These are phyloP conservation scores for Fusarium sp. DNA, from an alignment of 2,329 filamentous ascomycete species.

Conservation along the genomic window DNA sequence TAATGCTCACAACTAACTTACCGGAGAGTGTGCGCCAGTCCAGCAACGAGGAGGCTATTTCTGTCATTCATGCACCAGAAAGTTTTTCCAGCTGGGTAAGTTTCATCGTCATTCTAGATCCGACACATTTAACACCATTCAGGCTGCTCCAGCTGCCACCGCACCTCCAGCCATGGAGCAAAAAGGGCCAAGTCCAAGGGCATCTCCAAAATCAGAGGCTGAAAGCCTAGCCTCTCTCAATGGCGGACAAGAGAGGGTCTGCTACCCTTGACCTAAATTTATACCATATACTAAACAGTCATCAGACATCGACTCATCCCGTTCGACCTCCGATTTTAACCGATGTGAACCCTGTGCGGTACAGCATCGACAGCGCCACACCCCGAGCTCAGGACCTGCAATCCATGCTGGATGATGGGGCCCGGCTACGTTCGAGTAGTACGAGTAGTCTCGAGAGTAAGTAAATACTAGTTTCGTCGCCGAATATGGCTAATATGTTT, in stretches of 20 bases:
- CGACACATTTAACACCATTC: conserved; percentile 32
- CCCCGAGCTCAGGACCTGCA: conserved; percentile 85
- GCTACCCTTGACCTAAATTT: not conserved
- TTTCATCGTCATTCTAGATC: conserved; percentile 1
- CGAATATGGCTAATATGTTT: conserved; percentile 20
- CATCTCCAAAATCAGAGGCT: conserved; percentile 52
- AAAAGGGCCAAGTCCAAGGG: conserved; percentile 48
- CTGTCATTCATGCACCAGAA: conserved; percentile 89
- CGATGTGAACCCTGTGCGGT: conserved; percentile 72
- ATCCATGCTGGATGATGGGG: conserved; percentile 70
- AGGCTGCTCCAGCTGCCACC: conserved; percentile 54
- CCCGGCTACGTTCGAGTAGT: conserved; percentile 70
- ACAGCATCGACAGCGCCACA: conserved; percentile 76
- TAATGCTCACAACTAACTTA: conserved; percentile 66
- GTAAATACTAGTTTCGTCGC: conserved; percentile 32
- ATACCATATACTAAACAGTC: conserved; percentile 5
- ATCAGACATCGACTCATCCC: conserved; percentile 47
- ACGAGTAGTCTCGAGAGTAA: conserved; percentile 82
- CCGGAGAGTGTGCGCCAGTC: conserved; percentile 66
- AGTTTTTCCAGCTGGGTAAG: conserved; percentile 84
- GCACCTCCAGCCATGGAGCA: conserved; percentile 42
- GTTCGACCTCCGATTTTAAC: conserved; percentile 80
- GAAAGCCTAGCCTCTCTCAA: conserved; percentile 44
- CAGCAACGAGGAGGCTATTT: conserved; percentile 81
- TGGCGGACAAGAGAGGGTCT: conserved; percentile 40